These are phyloP conservation scores for Aspergillus pseudotamarii DNA, from an alignment of 2,329 filamentous ascomycete species.

Conservation along the genomic window DNA sequence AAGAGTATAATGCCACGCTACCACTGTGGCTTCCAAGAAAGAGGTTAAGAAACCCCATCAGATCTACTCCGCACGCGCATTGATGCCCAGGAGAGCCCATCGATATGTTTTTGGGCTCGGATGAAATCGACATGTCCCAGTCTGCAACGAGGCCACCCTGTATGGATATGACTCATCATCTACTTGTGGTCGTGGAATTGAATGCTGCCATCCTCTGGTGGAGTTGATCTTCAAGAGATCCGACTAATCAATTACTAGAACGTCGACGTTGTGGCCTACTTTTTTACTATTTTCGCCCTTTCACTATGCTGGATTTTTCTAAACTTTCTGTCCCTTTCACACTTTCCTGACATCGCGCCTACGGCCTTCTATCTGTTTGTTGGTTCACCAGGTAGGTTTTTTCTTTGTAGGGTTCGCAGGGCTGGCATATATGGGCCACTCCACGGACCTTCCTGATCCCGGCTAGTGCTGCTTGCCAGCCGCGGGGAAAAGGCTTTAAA, in stretches of 20 bases:
- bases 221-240: neutral
- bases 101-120: neutral
- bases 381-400: too few species aligned
- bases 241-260: neutral
- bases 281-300: neutral
- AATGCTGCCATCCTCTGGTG: neutral
- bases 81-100: neutral
- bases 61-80: neutral
- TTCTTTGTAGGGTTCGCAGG: slow-evolving; percentile 1
- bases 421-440: slow-evolving; percentile 1
- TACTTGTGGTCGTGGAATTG: neutral
- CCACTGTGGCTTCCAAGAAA: neutral
- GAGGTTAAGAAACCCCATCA: neutral
- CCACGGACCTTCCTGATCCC: slow-evolving; percentile 20
- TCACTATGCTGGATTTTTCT: neutral
- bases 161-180: neutral
- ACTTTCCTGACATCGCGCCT: neutral
- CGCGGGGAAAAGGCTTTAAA: slow-evolving; percentile 2
- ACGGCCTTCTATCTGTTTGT: neutral
- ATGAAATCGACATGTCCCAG: neutral
- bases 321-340: neutral
- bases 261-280: neutral
- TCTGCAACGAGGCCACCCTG: neutral
- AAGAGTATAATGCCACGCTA: neutral
- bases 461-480: slow-evolving; percentile 12